Evolutionary conservation across 1,284 basidiomycete species (phyloP), one percentile per base, ranked within the genome.

Genomic region (Heliocybe sulcata): DNA sequence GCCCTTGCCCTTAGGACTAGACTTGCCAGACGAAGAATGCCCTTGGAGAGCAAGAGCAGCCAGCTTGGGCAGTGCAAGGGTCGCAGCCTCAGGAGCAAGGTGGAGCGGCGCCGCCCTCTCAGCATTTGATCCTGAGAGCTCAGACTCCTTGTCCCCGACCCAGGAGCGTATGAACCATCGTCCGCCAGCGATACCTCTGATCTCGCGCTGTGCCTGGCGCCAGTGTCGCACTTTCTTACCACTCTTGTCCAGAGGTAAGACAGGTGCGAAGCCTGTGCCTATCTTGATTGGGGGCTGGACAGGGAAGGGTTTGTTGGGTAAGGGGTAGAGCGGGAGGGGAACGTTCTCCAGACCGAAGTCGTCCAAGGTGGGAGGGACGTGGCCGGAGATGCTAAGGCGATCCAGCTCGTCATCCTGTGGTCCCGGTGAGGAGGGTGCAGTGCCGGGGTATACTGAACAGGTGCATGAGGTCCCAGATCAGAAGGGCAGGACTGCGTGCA

Each of bases 131-230:
- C 14, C 47, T 14, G 72, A 77, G 55, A 77, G 82, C 56, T 85
- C 79, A 12, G 85, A 88, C 45, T 87, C 85, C 66, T 87, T 89
- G 57, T 83, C 83, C n/a, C 87, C 88, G 12, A 87, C 84, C 87
- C 87, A 90, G 12, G 84, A 72, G 26, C 77, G 77, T 8, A 81
- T 70, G 61, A 90, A 85, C 88, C 88, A 90, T 26, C 87, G 78
- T 1, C 87, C 87, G 12, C 87, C 87, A 29, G 83, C 88, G 54
- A 90, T 88, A 9, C 87, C 88, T 45, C 85, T 75, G 50, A 90
- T 81, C 66, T 90, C 88, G 51, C 88, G 79, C 56, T 84, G 77
- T 3, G 85, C 87, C 45, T 77, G 65, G 49, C 86, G 77, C 87
- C 87, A 90, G 56, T 78, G 81, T 45, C 87, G 80, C 14, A 81